A percentile compares a stretch with the other conserved stretches of the same genome.
phyloP scores from a whole-genome alignment of 768 basidiomycete genomes.

The Hygrocybe coccinea region DNA sequence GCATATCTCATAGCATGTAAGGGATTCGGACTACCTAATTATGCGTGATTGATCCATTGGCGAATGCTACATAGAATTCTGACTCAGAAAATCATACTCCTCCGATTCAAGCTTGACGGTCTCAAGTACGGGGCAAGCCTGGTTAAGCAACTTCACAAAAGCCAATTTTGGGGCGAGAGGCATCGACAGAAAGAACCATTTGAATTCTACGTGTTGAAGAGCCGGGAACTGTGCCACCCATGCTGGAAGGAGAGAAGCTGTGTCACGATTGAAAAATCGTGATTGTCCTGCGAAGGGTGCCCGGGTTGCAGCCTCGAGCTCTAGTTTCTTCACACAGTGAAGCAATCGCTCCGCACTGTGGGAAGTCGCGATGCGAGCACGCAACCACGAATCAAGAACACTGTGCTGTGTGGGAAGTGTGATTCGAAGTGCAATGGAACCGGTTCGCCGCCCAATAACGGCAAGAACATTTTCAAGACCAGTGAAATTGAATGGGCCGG shows the following conservation, averaged over 20 bases:
- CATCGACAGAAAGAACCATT: neutral
- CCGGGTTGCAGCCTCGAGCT: neutral
- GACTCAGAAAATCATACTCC: neutral
- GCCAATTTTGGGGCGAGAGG: neutral
- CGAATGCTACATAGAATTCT: neutral
- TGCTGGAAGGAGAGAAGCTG: neutral
- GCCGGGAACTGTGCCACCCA: neutral
- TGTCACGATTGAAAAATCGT: no score
- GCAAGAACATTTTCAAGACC: no score
- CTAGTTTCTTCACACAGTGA: neutral
- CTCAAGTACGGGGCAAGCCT: neutral
- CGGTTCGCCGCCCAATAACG: no score
- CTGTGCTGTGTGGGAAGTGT: neutral
- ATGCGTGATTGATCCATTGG: neutral
- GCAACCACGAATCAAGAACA: neutral
- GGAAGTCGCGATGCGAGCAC: neutral
- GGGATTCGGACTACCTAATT: no score
- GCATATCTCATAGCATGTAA: no score
- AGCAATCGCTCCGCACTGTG: neutral
- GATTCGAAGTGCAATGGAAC: no score
- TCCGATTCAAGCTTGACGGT: neutral
- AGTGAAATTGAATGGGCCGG: no score
- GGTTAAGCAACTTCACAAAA: neutral
- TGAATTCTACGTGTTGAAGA: neutral
- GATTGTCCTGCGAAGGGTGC: neutral